Evolutionary conservation across 2,329 filamentous ascomycete genomes (phyloP).

Genomic region (Ustulina deusta): DNA sequence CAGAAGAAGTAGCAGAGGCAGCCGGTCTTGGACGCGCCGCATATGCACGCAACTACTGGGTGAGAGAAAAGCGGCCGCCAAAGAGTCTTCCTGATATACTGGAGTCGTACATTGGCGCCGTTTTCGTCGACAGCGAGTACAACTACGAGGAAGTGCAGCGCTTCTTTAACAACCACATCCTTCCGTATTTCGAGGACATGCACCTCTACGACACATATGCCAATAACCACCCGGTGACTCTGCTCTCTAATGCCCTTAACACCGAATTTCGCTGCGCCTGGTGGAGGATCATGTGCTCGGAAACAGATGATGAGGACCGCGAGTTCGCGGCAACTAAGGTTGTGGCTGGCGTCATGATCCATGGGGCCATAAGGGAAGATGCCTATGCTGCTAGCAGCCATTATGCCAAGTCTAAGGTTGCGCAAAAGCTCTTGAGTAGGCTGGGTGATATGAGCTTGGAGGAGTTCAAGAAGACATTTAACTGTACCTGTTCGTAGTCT

Average conservation of each 20-base stretch:
- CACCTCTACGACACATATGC: slow-evolving; percentile 87
- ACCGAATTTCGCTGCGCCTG: slow-evolving; percentile 71
- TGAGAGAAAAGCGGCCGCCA: slow-evolving; percentile 70
- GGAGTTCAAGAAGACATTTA: slow-evolving; percentile 70
- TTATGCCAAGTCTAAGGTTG: slow-evolving; percentile 78
- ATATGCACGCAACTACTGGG: slow-evolving; percentile 76
- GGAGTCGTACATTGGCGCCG: slow-evolving; percentile 87
- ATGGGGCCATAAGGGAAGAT: slow-evolving; percentile 74
- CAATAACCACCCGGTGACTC: slow-evolving; percentile 85
- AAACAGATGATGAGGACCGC: slow-evolving; percentile 57
- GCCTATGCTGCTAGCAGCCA: slow-evolving; percentile 72
- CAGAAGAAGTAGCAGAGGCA: slow-evolving; percentile 54
- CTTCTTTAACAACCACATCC: slow-evolving; percentile 83
- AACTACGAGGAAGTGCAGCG: slow-evolving; percentile 76
- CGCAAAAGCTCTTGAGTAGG: slow-evolving; percentile 66
- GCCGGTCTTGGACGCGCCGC: slow-evolving; percentile 53
- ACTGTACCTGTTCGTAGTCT: slow-evolving; percentile 69
- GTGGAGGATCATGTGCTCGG: slow-evolving; percentile 67
- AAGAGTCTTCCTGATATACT: slow-evolving; percentile 87
- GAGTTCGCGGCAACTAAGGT: slow-evolving; percentile 63
- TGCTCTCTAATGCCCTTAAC: slow-evolving; percentile 73
- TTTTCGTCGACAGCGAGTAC: slow-evolving; percentile 91
- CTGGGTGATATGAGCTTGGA: slow-evolving; percentile 60
- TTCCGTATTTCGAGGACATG: slow-evolving; percentile 87
- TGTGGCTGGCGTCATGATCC: slow-evolving; percentile 80